Evolutionary conservation across 768 basidiomycete species (phyloP).

Genomic region (Boletus speciosus): DNA sequence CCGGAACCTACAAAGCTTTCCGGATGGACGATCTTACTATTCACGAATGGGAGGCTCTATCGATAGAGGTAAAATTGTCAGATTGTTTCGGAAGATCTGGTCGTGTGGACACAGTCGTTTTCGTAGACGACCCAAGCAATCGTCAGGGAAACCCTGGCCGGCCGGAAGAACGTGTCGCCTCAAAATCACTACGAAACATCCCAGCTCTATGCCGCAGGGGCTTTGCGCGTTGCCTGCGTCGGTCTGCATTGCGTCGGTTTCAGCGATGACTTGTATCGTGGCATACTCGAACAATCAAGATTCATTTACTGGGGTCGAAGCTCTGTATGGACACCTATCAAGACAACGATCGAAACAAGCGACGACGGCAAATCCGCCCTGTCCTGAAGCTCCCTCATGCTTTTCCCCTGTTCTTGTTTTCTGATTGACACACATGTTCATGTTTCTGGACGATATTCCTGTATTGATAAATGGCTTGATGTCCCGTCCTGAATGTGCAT

Average conservation of each 20-base stretch:
- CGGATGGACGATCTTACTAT: constrained; percentile 59
- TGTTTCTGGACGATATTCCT: background rate
- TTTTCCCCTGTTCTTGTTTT: background rate
- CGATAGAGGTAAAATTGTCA: constrained; percentile 48
- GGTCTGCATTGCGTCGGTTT: constrained; percentile 77
- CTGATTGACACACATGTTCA: background rate
- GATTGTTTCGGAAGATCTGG: background rate
- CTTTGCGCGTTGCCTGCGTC: constrained; percentile 69
- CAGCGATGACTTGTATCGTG: constrained; percentile 61
- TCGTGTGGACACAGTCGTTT: constrained; percentile 9
- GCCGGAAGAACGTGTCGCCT: constrained; percentile 72
- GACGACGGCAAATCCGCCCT: constrained; percentile 8
- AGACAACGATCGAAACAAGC: constrained; percentile 10
- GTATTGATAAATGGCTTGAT: constrained; percentile 1
- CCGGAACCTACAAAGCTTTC: constrained; percentile 71
- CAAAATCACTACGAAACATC: constrained; percentile 72
- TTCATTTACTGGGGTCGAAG: constrained; percentile 23
- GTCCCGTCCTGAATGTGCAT: background rate
- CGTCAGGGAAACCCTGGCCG: constrained; percentile 67
- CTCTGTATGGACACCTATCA: constrained; percentile 13
- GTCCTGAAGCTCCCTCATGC: constrained; percentile 1
- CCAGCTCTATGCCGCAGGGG: constrained; percentile 71
- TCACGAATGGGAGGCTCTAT: constrained; percentile 67
- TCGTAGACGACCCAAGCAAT: constrained; percentile 60
- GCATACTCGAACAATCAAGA: constrained; percentile 61